These are phyloP conservation scores for Cicer pinnatifidum DNA, from an alignment of 306 rosid genomes.

Conservation along the genomic window DNA sequence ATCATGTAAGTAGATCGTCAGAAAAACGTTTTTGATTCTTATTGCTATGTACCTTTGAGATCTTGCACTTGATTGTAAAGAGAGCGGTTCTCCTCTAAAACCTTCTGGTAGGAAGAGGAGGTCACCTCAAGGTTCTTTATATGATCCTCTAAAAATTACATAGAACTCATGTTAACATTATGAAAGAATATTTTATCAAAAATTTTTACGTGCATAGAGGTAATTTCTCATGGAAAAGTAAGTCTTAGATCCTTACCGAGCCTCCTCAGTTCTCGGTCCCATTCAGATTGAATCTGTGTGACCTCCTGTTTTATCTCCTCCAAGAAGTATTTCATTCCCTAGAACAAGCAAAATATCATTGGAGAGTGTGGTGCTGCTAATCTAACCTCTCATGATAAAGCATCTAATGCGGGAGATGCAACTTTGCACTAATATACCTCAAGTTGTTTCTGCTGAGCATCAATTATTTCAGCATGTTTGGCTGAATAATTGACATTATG, in stretches of 20 bases:
- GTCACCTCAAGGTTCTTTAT: slow-evolving; percentile 74
- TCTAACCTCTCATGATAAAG: slow-evolving; percentile 5
- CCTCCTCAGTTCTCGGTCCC: slow-evolving; percentile 73
- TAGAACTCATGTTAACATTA: slow-evolving; percentile 37
- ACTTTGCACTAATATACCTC: slow-evolving; percentile 54
- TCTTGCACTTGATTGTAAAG: slow-evolving; percentile 97
- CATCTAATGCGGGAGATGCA: slow-evolving; percentile 2
- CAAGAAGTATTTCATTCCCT: slow-evolving; percentile 71
- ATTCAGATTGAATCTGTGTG: slow-evolving; percentile 62
- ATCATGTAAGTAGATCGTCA: slow-evolving; percentile 14
- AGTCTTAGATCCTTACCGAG: slow-evolving; percentile 61
- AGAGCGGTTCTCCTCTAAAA: slow-evolving; percentile 80
- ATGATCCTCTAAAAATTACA: slow-evolving; percentile 63
- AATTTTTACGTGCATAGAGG: neutral
- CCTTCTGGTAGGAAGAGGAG: slow-evolving; percentile 82
- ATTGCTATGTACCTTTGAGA: slow-evolving; percentile 72
- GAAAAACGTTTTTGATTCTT: slow-evolving; percentile 30
- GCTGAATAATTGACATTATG: slow-evolving; percentile 43
- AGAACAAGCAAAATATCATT: slow-evolving; percentile 23
- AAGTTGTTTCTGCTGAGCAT: slow-evolving; percentile 71
- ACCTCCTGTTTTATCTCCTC: slow-evolving; percentile 65
- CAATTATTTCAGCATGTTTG: slow-evolving; percentile 54
- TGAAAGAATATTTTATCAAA: slow-evolving; percentile 19
- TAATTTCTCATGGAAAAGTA: slow-evolving; percentile 37
- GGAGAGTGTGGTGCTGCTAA: slow-evolving; percentile 15